Percentiles rank a stretch among this genome's conserved stretches.
Conservation (phyloP, 805 yeast species). For the Myxozyma geophila region DNA sequence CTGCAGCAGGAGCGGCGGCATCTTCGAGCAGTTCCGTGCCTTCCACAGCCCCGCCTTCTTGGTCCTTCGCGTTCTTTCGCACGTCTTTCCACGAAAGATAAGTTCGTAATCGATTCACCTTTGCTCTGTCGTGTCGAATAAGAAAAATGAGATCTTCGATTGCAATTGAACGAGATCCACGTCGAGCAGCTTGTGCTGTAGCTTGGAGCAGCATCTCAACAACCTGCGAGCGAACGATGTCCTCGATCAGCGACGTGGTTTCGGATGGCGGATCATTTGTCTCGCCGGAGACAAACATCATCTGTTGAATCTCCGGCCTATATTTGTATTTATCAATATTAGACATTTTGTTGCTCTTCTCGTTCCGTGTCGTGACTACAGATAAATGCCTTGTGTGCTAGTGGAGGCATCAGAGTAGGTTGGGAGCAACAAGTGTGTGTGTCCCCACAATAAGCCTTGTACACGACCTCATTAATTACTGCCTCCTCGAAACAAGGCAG, state of each 20-base stretch:
- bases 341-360: not conserved
- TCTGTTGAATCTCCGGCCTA: constrained; percentile 89
- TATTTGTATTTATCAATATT: constrained; percentile 49
- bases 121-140: constrained; percentile 91
- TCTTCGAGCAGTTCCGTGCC: constrained; percentile 59
- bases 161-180: constrained; percentile 83
- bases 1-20: constrained; percentile 49
- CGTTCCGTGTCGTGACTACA: not conserved
- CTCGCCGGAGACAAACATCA: constrained; percentile 99
- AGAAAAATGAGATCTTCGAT: constrained; percentile 93
- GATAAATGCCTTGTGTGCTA: not conserved
- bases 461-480: too few relatives aligned
- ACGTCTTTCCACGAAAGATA: constrained; percentile 97
- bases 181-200: constrained; percentile 69
- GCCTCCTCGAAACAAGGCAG: too few relatives aligned
- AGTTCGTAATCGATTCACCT: constrained; percentile 87
- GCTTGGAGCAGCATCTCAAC: constrained; percentile 81
- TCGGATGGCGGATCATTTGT: constrained; percentile 91
- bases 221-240: constrained; percentile 92
- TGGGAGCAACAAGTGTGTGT: not conserved
- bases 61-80: constrained; percentile 76
- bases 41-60: constrained; percentile 59
- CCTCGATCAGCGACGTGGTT: constrained; percentile 91
- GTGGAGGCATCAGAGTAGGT: not conserved
- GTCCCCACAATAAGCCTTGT: constrained; percentile 3